Evolutionary conservation across 2,329 filamentous ascomycete species (phyloP), one percentile per base, ranked within the genome.

Genomic region (Neurospora sp.): DNA sequence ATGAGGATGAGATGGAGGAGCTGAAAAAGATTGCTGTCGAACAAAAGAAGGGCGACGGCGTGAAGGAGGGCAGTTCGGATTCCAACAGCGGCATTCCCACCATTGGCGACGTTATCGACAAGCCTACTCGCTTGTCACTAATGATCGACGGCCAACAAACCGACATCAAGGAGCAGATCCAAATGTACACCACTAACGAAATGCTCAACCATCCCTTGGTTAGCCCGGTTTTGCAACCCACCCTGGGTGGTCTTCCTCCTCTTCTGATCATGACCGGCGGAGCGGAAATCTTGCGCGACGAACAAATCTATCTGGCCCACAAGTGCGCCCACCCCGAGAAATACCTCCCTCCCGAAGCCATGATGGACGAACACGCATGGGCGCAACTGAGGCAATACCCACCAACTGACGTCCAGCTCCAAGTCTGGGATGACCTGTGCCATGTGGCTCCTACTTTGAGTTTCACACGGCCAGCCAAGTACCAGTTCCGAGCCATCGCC

Each of bases 341-440:
- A 71, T 98, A 97, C 75, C 86, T 91, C 0, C 92, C 92, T 0
- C 84, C 86, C 0, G 85, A 91, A 43, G 83, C 83, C 0, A 84
- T 88, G 62, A 82, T 96, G 71, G 84, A 89, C 40, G 86, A 90
- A 43, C 83, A 85, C 71, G 89, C 90, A 37, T 84, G 85, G 23
- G 84, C 85, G 4, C 80, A 84, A 12, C 76, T 96, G 17, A 82
- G 84, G 41, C 88, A 85, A 72, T 96, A 92, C 79, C 88, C 88
- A 70, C 92, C 93, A 0, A 99, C 96, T 0, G 88, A 97, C 75
- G 95, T 98, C 0, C 93, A 97, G 77, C 85, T 99, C 2, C 96
- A 98, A 78, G 90, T 98, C 1, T 98, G 95, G 94, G 95, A 98
- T 70, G 92, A 97, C 75, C 83, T 98, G 2, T 98, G 96, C 76